phyloP scores from a whole-genome alignment of 192 early-diverging fungal genomes.

The Pilaira anomala region DNA sequence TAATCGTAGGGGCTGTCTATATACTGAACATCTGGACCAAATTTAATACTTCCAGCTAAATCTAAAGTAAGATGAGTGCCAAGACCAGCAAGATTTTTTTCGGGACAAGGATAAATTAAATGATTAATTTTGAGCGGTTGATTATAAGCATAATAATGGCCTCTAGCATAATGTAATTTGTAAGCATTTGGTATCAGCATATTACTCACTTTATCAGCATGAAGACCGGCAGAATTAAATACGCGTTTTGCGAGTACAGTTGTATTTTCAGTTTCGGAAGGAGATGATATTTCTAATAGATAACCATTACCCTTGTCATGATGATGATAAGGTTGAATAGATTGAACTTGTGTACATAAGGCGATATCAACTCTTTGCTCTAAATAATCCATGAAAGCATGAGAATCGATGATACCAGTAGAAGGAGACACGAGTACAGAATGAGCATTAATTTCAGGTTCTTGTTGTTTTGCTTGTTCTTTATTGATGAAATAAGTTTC shows the following conservation, averaged over 20 bases:
- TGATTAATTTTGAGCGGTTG: constrained; percentile 43
- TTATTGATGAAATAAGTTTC: constrained; percentile 48
- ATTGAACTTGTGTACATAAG: constrained; percentile 44
- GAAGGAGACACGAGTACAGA: constrained; percentile 63
- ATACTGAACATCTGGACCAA: constrained; percentile 78
- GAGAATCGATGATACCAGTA: constrained; percentile 83
- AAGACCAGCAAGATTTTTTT: constrained; percentile 62
- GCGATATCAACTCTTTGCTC: constrained; percentile 56
- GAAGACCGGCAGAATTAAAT: constrained; percentile 78
- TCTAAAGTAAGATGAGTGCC: constrained; percentile 83
- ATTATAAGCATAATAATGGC: constrained; percentile 71
- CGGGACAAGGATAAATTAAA: constrained; percentile 81
- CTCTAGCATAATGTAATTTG: constrained; percentile 72
- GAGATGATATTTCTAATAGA: constrained; percentile 48
- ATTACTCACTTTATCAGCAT: constrained; percentile 61
- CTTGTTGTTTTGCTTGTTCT: constrained; percentile 38
- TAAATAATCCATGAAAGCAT: constrained; percentile 63
- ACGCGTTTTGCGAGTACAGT: constrained; percentile 57
- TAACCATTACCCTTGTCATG: constrained; percentile 36
- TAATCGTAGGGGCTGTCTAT: constrained; percentile 58
- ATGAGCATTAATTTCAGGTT: constrained; percentile 59
- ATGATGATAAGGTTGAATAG: constrained; percentile 33
- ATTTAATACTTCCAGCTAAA: constrained; percentile 68
- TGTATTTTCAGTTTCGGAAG: constrained; percentile 36
- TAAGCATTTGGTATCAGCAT: constrained; percentile 40